phyloP scores from a whole-genome alignment of 2,329 filamentous ascomycete genomes.

The Trichoderma koningiopsis region DNA sequence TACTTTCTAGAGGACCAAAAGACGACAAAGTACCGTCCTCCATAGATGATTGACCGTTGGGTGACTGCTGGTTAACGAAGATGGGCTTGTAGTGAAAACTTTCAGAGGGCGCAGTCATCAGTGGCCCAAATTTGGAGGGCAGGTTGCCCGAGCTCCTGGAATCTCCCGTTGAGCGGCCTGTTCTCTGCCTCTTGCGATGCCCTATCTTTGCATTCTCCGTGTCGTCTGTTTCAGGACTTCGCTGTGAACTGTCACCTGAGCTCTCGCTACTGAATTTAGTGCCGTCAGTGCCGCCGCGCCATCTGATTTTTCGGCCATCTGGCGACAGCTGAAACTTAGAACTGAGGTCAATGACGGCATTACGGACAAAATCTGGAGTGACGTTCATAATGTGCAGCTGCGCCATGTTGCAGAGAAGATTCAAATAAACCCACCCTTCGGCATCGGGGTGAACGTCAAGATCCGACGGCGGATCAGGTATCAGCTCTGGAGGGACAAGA shows the following conservation, averaged over 20 bases:
- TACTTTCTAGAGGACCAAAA: constrained; percentile 50
- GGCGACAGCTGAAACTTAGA: constrained; percentile 74
- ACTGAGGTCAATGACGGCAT: constrained; percentile 70
- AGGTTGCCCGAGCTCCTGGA: constrained; percentile 43
- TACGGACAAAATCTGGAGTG: constrained; percentile 74
- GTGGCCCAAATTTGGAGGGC: constrained; percentile 44
- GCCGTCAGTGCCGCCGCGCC: constrained; percentile 69
- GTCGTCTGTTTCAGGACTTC: constrained; percentile 54
- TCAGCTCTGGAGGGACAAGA: constrained; percentile 60
- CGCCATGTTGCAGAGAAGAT: constrained; percentile 77
- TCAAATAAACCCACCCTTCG: constrained; percentile 82
- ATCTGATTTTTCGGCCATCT: constrained; percentile 78
- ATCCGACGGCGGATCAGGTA: constrained; percentile 26
- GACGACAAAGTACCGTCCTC: constrained; percentile 56
- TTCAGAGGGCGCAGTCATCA: constrained; percentile 44
- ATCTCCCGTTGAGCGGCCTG: constrained; percentile 39
- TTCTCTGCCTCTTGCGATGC: constrained; percentile 50
- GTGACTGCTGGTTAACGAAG: constrained; percentile 55
- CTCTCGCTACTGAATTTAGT: constrained; percentile 69
- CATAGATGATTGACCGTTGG: constrained; percentile 50
- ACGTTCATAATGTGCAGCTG: constrained; percentile 86
- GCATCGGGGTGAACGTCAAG: constrained; percentile 59
- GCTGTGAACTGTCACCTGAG: constrained; percentile 51
- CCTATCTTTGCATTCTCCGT: constrained; percentile 47
- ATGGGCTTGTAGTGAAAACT: constrained; percentile 67